Conservation (phyloP, 2,329 filamentous ascomycete genomes). For the Geosmithia flava region DNA sequence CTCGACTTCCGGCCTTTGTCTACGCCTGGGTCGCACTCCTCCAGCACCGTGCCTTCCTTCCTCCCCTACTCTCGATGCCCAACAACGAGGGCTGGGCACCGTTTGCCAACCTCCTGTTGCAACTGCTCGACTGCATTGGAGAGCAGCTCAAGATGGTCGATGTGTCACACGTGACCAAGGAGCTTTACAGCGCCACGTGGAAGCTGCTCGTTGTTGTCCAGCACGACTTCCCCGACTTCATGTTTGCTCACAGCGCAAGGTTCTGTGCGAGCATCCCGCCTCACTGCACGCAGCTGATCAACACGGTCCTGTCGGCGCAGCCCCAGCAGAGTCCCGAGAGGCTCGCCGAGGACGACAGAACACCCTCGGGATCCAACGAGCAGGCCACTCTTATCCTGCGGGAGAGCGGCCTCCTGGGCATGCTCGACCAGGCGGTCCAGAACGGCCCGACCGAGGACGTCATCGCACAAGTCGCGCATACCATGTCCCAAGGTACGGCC, state of each 20-base stretch:
- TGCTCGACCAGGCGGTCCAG: constrained; percentile 47
- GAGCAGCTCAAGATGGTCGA: constrained; percentile 67
- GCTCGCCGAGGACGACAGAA: constrained; percentile 56
- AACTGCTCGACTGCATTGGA: constrained; percentile 61
- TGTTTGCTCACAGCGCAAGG: constrained; percentile 74
- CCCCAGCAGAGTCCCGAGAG: constrained; percentile 65
- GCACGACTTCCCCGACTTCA: constrained; percentile 89
- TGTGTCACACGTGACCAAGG: constrained; percentile 58
- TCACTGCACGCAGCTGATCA: constrained; percentile 78
- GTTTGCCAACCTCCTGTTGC: constrained; percentile 62
- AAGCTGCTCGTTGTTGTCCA: constrained; percentile 77
- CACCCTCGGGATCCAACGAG: constrained; percentile 9
- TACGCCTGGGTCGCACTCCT: constrained; percentile 78
- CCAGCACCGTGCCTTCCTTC: constrained; percentile 76
- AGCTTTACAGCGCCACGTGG: constrained; percentile 72
- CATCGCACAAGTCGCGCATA: constrained; percentile 64
- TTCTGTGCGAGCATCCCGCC: constrained; percentile 72
- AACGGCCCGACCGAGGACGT: constrained; percentile 57
- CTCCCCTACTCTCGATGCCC: constrained; percentile 57
- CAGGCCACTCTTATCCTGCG: constrained; percentile 46
- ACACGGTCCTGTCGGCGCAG: constrained; percentile 74
- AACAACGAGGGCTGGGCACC: constrained; percentile 62
- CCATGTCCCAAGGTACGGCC: constrained; percentile 47
- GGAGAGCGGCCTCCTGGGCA: constrained; percentile 40
- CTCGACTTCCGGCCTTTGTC: constrained; percentile 67